Evolutionary conservation across 352 stramenopile species (phyloP).

Genomic region (Globisporangium sylvaticum): DNA sequence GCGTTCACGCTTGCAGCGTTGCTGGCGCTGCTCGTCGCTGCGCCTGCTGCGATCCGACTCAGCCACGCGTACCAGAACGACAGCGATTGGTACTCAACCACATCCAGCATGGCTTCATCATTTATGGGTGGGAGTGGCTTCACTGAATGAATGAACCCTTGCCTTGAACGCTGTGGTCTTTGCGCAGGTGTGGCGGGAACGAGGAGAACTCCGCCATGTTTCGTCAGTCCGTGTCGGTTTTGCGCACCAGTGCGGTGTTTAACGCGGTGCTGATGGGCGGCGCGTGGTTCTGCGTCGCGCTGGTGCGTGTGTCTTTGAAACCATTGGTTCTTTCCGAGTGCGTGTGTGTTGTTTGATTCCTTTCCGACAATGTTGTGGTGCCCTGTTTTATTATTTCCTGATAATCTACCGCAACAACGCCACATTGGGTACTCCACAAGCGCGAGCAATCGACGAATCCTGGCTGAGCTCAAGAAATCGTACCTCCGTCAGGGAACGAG

Average conservation of each 20-base stretch:
- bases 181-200: conserved; percentile 1
- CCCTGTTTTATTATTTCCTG: no score
- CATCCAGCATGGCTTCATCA: background rate
- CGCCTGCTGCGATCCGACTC: conserved; percentile 41
- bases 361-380: background rate
- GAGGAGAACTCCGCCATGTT: conserved; percentile 16
- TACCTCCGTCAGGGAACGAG: conserved; percentile 18
- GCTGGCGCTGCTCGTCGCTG: conserved; percentile 35
- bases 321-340: no score
- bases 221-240: conserved; percentile 17
- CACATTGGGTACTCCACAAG: conserved; percentile 20
- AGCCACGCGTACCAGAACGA: conserved; percentile 32
- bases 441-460: conserved; percentile 12
- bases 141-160: background rate
- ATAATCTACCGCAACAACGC: conserved; percentile 17
- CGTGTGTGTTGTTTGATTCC: no score
- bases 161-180: background rate
- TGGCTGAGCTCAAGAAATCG: conserved; percentile 9
- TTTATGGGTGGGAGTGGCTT: no score
- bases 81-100: conserved; percentile 26
- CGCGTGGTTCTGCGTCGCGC: conserved; percentile 49
- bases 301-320: conserved; percentile 26
- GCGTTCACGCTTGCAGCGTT: conserved; percentile 26
- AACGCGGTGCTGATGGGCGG: conserved; percentile 40
- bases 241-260: conserved; percentile 30